Evolutionary conservation across 768 basidiomycete species (phyloP).

Genomic region (Lactarius indigo): DNA sequence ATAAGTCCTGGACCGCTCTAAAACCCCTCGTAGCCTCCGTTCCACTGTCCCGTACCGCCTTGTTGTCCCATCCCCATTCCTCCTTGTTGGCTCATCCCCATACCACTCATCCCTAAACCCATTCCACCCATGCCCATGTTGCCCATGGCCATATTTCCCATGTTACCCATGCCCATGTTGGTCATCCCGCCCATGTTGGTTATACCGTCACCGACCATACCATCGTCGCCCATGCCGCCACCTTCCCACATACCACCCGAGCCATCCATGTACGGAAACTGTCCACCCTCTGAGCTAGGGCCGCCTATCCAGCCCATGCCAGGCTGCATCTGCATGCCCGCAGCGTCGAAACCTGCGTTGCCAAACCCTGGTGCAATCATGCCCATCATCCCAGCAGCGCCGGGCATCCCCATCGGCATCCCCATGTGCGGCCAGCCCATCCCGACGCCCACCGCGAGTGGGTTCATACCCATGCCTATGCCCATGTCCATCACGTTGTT

Average conservation of each 20-base stretch:
- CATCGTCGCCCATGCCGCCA: conserved; percentile 39
- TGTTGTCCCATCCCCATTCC: conserved; percentile 18
- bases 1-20: background rate
- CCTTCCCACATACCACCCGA: conserved; percentile 36
- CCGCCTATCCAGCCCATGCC: conserved; percentile 36
- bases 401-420: conserved; percentile 24
- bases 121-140: conserved; percentile 20
- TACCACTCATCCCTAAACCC: conserved; percentile 25
- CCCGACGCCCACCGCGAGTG: conserved; percentile 28
- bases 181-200: conserved; percentile 25
- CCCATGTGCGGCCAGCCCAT: conserved; percentile 29
- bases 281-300: background rate
- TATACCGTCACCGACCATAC: conserved; percentile 27
- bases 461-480: conserved; percentile 15
- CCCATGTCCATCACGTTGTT: conserved; percentile 25
- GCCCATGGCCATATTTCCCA: conserved; percentile 27
- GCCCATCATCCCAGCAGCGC: conserved; percentile 26
- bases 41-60: conserved; percentile 19
- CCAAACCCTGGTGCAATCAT: conserved; percentile 14
- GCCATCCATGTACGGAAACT: conserved; percentile 29
- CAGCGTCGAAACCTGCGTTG: background rate
- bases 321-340: conserved; percentile 6
- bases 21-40: conserved; percentile 26
- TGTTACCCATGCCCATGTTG: conserved; percentile 27
- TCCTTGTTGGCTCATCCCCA: conserved; percentile 6